Conservation (phyloP, 768 basidiomycete genomes). For the Russula compacta region DNA sequence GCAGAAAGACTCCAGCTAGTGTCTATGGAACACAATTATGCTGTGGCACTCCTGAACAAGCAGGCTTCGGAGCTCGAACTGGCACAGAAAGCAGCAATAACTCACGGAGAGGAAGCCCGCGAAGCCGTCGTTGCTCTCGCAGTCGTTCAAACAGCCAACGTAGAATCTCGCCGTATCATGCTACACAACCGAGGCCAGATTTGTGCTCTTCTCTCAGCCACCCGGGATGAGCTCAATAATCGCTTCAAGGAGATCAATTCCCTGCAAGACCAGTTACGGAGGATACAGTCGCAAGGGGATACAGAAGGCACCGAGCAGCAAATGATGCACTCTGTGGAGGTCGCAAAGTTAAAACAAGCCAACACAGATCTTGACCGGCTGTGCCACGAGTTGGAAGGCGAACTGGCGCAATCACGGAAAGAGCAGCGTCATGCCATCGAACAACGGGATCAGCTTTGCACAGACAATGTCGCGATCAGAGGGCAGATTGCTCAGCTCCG, state of each 20-base stretch:
- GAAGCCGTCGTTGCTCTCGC: slow-evolving; percentile 6
- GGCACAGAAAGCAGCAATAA: neutral
- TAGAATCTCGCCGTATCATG: neutral
- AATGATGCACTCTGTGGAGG: neutral
- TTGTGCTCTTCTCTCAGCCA: slow-evolving; percentile 10
- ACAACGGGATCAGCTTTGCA: slow-evolving; percentile 10
- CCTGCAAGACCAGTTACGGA: slow-evolving; percentile 12
- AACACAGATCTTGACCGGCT: slow-evolving; percentile 15
- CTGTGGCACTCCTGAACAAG: neutral
- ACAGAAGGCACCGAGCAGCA: slow-evolving; percentile 4
- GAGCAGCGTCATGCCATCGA: slow-evolving; percentile 18
- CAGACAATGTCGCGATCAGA: neutral
- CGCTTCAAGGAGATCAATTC: slow-evolving; percentile 8
- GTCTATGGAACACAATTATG: neutral
- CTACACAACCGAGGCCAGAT: slow-evolving; percentile 5
- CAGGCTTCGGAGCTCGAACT: slow-evolving; percentile 1
- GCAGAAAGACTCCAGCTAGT: neutral
- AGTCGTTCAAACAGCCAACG: slow-evolving; percentile 2
- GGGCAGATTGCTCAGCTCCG: slow-evolving; percentile 13
- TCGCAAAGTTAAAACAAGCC: slow-evolving; percentile 11
- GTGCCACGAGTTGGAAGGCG: slow-evolving; percentile 8
- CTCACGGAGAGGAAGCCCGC: slow-evolving; percentile 3
- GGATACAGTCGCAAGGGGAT: slow-evolving; percentile 3
- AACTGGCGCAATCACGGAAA: slow-evolving; percentile 20
- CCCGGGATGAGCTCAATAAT: slow-evolving; percentile 7